Evolutionary conservation across 305 asterid genomes (phyloP), one percentile per base, ranked within the genome.

Genomic region (Fraxinus ornus): DNA sequence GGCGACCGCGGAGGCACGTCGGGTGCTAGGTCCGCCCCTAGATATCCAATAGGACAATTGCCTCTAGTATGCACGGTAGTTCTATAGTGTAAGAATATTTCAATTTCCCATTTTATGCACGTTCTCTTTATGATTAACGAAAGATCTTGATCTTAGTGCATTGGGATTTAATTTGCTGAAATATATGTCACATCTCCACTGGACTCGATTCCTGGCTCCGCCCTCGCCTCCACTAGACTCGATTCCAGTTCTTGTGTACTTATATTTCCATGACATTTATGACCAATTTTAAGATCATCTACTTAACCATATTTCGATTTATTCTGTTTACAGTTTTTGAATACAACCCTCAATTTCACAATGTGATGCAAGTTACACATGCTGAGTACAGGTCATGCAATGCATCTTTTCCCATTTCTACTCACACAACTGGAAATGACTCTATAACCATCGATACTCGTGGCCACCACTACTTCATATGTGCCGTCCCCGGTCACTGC

Each of bases 401-500:
- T 41, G 95, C 87, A 0, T 89, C 98, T 10, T 84, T 91, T 19
- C 98, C 98, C 0, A 95, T 95, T 75, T 79, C 95, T 0, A 93
- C 97, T 57, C 92, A 88, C 80, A 95, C 97, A 0, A 91, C 97
- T 0, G 98, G 98, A 57, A 95, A 95, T 76, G 98, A 93, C 89
- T 86, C 98, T 75, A 90, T 95, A 77, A 84, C 90, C 75, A 89
- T 92, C 79, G 52, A 78, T 33, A 85, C 87, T 17, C 88, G 83
- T 22, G 97, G 98, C 37, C 98, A 95, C 88, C 98, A 93, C 85
- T 91, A 90, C 84, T 95, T 90, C 85, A 76, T 95, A 32, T 95
- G 98, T 35, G 96, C 96, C 3, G 93, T 91, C 0, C 96, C 98
- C 33, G 98, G 97, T 9, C 98, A 95, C 82, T 95, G 98, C 81